These are phyloP conservation scores for Colletotrichum kahawae DNA, from an alignment of 2,329 filamentous ascomycete species.

Conservation along the genomic window DNA sequence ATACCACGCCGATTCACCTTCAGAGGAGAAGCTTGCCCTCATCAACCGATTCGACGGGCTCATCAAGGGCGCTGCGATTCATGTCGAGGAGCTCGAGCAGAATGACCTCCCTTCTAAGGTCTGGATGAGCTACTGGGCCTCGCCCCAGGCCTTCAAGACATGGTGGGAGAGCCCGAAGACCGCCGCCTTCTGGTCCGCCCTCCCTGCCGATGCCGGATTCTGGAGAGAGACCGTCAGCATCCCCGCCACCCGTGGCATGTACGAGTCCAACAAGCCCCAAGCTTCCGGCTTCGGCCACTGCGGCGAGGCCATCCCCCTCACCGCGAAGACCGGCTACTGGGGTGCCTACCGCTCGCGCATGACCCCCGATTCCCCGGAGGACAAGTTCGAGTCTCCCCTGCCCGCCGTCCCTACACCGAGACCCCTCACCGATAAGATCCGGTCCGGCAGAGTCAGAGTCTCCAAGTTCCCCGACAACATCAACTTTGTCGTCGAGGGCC, in stretches of 20 bases:
- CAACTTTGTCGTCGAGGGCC: constrained; percentile 16
- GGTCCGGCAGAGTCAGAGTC: constrained; percentile 4
- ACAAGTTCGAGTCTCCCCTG: constrained; percentile 13
- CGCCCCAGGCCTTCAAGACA: constrained; percentile 10
- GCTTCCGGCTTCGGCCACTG: constrained; percentile 15
- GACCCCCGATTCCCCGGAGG: constrained; percentile 3
- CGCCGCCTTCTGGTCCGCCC: background rate
- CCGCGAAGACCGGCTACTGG: constrained; percentile 16
- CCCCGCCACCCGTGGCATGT: constrained; percentile 7
- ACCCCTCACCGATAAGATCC: background rate
- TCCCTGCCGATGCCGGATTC: constrained; percentile 6
- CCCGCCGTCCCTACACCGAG: background rate
- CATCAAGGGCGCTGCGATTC: constrained; percentile 10
- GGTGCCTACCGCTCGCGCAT: constrained; percentile 18
- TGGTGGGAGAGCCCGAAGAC: constrained; percentile 15
- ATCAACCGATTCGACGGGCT: constrained; percentile 8
- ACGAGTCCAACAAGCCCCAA: constrained; percentile 11
- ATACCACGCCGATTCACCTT: constrained; percentile 15
- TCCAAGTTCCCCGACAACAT: constrained; percentile 18
- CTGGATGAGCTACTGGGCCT: constrained; percentile 19
- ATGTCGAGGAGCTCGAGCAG: constrained; percentile 18
- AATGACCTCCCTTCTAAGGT: constrained; percentile 17
- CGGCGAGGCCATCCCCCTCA: constrained; percentile 12
- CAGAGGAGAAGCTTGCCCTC: constrained; percentile 3
- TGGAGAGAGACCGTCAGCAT: constrained; percentile 18